Percentiles rank a stretch among this genome's conserved stretches.
Evolutionary conservation across 1,284 basidiomycete genomes (phyloP).

Genomic region (Malassezia sympodialis): DNA sequence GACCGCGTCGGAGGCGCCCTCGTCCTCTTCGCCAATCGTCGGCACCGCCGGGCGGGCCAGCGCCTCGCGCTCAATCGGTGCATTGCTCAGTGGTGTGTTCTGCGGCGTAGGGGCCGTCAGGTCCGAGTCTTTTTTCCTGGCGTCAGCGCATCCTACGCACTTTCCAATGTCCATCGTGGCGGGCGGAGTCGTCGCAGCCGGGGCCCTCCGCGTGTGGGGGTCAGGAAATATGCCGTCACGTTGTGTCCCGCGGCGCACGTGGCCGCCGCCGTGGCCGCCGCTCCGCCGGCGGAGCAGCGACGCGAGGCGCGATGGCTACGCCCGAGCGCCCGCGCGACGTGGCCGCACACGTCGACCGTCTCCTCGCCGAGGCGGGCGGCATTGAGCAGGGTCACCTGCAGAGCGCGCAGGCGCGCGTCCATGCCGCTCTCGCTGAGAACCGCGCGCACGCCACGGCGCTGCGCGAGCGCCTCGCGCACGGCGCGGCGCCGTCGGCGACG

Average conservation of each 20-base stretch:
- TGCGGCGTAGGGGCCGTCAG: constrained; percentile 63
- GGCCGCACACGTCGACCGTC: constrained; percentile 1
- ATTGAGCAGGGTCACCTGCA: constrained; percentile 1
- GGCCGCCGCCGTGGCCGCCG: not conserved
- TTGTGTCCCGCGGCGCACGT: constrained; percentile 2
- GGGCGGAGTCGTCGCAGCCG: not conserved
- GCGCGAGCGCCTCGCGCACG: not conserved
- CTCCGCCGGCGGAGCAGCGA: not conserved
- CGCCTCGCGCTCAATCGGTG: constrained; percentile 53
- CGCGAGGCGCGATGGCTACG: constrained; percentile 3
- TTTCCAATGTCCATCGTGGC: constrained; percentile 29
- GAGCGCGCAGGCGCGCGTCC: constrained; percentile 1
- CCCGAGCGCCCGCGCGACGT: not conserved
- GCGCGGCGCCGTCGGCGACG: not conserved
- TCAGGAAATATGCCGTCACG: not conserved
- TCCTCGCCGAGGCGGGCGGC: not conserved
- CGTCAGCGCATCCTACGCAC: constrained; percentile 14
- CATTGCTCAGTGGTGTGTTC: constrained; percentile 66
- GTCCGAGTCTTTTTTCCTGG: constrained; percentile 34
- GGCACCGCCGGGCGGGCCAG: constrained; percentile 56
- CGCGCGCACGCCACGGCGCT: not conserved
- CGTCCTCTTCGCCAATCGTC: constrained; percentile 46
- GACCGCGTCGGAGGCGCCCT: constrained; percentile 13
- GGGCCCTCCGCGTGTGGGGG: not conserved
- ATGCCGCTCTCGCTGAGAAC: not conserved